Evolutionary conservation across 768 basidiomycete species (phyloP).

Genomic region (Mycena belliarum): DNA sequence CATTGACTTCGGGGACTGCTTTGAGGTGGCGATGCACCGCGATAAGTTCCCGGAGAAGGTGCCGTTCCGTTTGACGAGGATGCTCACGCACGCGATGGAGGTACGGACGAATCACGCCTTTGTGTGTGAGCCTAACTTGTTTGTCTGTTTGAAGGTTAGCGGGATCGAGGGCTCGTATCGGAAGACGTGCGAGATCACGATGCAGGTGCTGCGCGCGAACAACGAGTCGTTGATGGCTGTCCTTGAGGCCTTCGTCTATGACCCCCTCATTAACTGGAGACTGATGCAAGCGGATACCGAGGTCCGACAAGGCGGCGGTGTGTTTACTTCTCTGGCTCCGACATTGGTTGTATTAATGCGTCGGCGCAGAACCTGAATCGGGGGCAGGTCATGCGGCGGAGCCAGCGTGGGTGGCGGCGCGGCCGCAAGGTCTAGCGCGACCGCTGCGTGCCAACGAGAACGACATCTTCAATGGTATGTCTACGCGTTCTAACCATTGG

Average conservation of each 20-base stretch:
- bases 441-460: slow-evolving; percentile 90
- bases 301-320: slow-evolving; percentile 58
- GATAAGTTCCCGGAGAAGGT: slow-evolving; percentile 99
- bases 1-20: slow-evolving; percentile 97
- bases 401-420: slow-evolving; percentile 62
- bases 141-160: slow-evolving; percentile 68
- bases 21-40: slow-evolving; percentile 96
- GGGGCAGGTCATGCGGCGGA: slow-evolving; percentile 52
- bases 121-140: too few relatives aligned
- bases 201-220: slow-evolving; percentile 94
- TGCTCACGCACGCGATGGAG: slow-evolving; percentile 99
- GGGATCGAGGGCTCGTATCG: slow-evolving; percentile 98
- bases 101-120: too few relatives aligned
- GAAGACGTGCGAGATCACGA: slow-evolving; percentile 93
- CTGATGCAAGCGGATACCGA: slow-evolving; percentile 86
- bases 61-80: slow-evolving; percentile 95
- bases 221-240: slow-evolving; percentile 99
- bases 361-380: slow-evolving; percentile 29
- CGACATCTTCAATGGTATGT: slow-evolving; percentile 85
- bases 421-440: slow-evolving; percentile 76
- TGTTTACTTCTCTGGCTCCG: too few relatives aligned
- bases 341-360: background rate
- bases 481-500: background rate
- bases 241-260: slow-evolving; percentile 97
- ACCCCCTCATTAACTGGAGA: slow-evolving; percentile 97